Percentiles rank a stretch among this genome's conserved stretches.
These are phyloP conservation scores for Tremellales sp. DNA, from an alignment of 1,284 basidiomycete genomes.

Conservation along the genomic window DNA sequence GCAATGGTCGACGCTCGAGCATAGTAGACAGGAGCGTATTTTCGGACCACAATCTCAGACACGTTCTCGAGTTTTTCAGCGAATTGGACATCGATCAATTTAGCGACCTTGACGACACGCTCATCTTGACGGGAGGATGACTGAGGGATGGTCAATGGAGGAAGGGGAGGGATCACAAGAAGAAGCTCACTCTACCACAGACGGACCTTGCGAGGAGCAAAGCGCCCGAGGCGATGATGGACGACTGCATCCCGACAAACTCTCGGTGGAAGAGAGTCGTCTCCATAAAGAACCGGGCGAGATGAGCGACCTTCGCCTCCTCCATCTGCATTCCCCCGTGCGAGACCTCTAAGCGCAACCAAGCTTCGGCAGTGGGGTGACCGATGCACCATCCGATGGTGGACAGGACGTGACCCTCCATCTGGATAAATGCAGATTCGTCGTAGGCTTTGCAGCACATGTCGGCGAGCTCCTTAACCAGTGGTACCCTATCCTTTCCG, in stretches of 20 bases:
- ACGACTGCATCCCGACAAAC: conserved; percentile 81
- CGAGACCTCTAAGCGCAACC: conserved; percentile 64
- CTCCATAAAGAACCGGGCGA: conserved; percentile 97
- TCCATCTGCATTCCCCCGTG: conserved; percentile 62
- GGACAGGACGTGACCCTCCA: conserved; percentile 94
- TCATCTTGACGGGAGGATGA: conserved; percentile 14
- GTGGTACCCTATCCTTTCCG: conserved; percentile 95
- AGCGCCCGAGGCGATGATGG: conserved; percentile 80
- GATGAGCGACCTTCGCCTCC: conserved; percentile 83
- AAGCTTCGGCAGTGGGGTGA: conserved; percentile 96
- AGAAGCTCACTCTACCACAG: conserved; percentile 62
- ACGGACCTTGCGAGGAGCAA: conserved; percentile 84
- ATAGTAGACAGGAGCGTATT: conserved; percentile 94
- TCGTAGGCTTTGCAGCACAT: conserved; percentile 96
- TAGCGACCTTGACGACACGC: conserved; percentile 54
- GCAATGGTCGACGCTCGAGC: conserved; percentile 88
- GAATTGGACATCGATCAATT: conserved; percentile 78
- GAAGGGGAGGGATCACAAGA: background rate
- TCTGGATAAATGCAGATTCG: conserved; percentile 88
- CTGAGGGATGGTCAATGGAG: conserved; percentile 1
- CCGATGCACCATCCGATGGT: conserved; percentile 96
- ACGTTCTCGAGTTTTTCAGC: conserved; percentile 80
- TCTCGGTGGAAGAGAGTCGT: conserved; percentile 95
- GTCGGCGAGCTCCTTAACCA: conserved; percentile 85
- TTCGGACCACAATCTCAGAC: conserved; percentile 91